Evolutionary conservation across 148 eudicot species (phyloP).

Genomic region (Polygonum maritimum): DNA sequence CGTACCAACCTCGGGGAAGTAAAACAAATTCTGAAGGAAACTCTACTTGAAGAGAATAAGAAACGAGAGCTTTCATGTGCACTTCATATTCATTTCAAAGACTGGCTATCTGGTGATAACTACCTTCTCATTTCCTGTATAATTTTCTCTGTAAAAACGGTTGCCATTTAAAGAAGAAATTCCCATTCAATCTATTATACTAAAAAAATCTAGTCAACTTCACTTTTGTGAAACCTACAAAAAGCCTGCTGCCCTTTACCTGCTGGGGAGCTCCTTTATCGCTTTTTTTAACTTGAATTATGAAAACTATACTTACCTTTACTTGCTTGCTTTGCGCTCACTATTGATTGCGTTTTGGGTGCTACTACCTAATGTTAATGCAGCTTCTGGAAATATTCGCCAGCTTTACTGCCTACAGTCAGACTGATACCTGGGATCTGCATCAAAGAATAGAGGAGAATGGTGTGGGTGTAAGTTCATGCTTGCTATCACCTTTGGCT

Average conservation of each 20-base stretch:
- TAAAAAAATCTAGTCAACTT: background rate
- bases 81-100: constrained; percentile 76
- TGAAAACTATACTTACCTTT: background rate
- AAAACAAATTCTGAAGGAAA: constrained; percentile 78
- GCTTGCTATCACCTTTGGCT: background rate
- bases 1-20: constrained; percentile 59
- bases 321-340: background rate
- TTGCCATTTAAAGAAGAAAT: background rate
- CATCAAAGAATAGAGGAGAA: background rate
- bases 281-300: too few species aligned
- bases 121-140: background rate
- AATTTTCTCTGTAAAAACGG: background rate
- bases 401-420: constrained; percentile 77
- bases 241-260: background rate
- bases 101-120: constrained; percentile 81
- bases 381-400: constrained; percentile 93
- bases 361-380: background rate
- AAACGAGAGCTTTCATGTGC: constrained; percentile 81
- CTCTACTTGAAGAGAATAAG: constrained; percentile 69
- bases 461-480: background rate
- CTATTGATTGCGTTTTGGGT: background rate
- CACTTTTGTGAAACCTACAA: background rate
- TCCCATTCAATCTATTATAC: background rate
- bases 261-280: background rate
- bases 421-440: background rate